Percentiles rank a stretch among this genome's conserved stretches.
phyloP scores from a whole-genome alignment of 768 basidiomycete species.

The Leucocoprinus leucothites region DNA sequence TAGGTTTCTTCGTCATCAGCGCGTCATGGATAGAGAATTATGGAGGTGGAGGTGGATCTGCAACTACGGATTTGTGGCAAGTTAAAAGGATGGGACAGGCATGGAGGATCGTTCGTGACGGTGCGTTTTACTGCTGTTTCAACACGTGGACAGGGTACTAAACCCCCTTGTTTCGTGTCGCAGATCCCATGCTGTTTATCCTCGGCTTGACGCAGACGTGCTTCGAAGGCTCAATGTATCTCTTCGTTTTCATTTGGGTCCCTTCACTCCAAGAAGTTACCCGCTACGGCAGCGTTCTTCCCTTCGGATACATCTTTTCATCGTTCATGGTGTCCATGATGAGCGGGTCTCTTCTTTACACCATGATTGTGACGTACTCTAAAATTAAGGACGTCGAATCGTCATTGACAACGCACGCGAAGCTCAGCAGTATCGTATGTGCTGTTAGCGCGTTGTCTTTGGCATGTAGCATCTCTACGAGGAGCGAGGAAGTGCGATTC shows the following conservation, averaged over 20 bases:
- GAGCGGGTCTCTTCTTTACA: constrained; percentile 73
- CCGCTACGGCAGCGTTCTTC: constrained; percentile 39
- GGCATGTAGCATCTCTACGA: constrained; percentile 41
- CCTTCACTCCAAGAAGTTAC: constrained; percentile 67
- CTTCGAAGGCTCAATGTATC: constrained; percentile 84
- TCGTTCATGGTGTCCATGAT: constrained; percentile 83
- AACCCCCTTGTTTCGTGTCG: neutral
- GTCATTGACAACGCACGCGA: constrained; percentile 58
- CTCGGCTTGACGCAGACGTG: constrained; percentile 76
- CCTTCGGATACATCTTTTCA: constrained; percentile 78
- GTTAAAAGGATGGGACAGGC: constrained; percentile 51
- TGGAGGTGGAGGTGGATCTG: constrained; percentile 40
- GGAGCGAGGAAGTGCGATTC: constrained; percentile 50
- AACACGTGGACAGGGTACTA: neutral
- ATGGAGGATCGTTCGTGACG: constrained; percentile 52
- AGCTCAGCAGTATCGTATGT: constrained; percentile 63
- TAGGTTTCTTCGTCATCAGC: constrained; percentile 56
- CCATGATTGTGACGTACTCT: constrained; percentile 33
- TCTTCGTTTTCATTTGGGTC: constrained; percentile 84
- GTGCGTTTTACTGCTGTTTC: constrained; percentile 26
- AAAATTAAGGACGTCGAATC: constrained; percentile 26
- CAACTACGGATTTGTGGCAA: constrained; percentile 43
- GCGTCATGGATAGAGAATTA: constrained; percentile 69
- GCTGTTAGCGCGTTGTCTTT: constrained; percentile 56
- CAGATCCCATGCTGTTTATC: constrained; percentile 59